These are phyloP conservation scores for Ambrosiella cleistominuta DNA, from an alignment of 2,329 filamentous ascomycete genomes.

Conservation along the genomic window DNA sequence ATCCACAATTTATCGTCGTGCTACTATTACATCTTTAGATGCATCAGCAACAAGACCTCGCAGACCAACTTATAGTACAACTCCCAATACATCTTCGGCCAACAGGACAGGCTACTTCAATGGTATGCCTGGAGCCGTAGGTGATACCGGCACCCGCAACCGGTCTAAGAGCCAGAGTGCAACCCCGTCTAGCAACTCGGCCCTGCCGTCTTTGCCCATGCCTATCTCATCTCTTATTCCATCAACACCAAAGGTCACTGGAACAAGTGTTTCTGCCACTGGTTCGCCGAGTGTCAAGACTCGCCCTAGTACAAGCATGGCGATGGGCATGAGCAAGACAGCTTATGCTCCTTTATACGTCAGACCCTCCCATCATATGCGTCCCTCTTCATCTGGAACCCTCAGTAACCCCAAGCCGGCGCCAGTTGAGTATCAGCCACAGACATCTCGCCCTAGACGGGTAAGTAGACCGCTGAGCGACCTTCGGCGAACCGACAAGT, in stretches of 20 bases:
- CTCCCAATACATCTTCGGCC: constrained; percentile 2
- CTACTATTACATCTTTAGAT: constrained; percentile 8
- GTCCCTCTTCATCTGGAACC: constrained; percentile 1
- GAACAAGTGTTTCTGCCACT: background rate
- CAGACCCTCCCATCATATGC: background rate
- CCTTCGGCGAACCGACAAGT: background rate
- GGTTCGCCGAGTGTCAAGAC: background rate
- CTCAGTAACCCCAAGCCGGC: background rate
- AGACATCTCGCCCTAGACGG: background rate
- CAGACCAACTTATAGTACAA: constrained; percentile 10
- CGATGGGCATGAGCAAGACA: background rate
- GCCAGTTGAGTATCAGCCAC: constrained; percentile 1
- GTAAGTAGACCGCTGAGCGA: constrained; percentile 1
- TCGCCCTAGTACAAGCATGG: background rate
- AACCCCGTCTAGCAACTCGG: background rate
- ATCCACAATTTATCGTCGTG: constrained; percentile 2
- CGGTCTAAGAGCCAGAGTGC: background rate
- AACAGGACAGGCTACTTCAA: constrained; percentile 3
- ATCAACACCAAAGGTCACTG: background rate
- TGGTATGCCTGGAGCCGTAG: background rate
- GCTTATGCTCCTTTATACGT: constrained; percentile 7
- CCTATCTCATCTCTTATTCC: background rate
- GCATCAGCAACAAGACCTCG: background rate
- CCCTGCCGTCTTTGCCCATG: background rate
- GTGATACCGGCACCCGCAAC: background rate